Evolutionary conservation across 805 yeast species (phyloP).

Genomic region (Starmerella etchellsii): DNA sequence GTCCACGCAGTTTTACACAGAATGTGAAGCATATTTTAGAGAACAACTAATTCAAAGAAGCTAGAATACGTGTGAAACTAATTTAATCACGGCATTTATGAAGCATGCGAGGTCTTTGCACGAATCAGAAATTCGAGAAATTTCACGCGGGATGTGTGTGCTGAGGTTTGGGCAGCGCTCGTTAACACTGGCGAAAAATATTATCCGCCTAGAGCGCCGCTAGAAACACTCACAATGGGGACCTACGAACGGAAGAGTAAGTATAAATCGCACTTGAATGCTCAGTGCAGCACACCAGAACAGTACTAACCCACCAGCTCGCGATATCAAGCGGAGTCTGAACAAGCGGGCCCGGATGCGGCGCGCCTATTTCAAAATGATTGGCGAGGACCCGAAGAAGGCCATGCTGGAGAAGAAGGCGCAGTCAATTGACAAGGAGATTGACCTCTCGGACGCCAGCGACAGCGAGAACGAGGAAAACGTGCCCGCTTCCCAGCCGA

Average conservation of each 20-base stretch:
- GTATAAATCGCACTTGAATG: slow-evolving; percentile 11
- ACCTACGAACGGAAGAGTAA: slow-evolving; percentile 28
- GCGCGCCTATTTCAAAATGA: slow-evolving; percentile 65
- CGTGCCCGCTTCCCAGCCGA: slow-evolving; percentile 7
- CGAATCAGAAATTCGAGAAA: no score
- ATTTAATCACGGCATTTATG: no score
- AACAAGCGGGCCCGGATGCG: slow-evolving; percentile 69
- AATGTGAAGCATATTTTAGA: neutral
- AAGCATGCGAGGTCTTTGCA: slow-evolving; percentile 81
- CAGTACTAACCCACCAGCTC: slow-evolving; percentile 24
- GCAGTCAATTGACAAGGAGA: slow-evolving; percentile 6
- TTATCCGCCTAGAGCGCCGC: no score
- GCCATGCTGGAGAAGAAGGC: neutral
- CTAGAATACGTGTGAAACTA: no score
- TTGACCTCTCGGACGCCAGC: slow-evolving; percentile 10
- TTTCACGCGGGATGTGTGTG: no score
- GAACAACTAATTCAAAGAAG: neutral
- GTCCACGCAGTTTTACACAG: no score
- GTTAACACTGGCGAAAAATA: no score
- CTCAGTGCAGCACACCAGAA: neutral
- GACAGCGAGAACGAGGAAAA: slow-evolving; percentile 18
- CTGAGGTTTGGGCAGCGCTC: no score
- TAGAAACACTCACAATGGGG: no score
- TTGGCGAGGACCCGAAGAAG: slow-evolving; percentile 41
- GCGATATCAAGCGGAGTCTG: slow-evolving; percentile 66